Evolutionary conservation across 768 basidiomycete species (phyloP).

Genomic region (Russula virescens): DNA sequence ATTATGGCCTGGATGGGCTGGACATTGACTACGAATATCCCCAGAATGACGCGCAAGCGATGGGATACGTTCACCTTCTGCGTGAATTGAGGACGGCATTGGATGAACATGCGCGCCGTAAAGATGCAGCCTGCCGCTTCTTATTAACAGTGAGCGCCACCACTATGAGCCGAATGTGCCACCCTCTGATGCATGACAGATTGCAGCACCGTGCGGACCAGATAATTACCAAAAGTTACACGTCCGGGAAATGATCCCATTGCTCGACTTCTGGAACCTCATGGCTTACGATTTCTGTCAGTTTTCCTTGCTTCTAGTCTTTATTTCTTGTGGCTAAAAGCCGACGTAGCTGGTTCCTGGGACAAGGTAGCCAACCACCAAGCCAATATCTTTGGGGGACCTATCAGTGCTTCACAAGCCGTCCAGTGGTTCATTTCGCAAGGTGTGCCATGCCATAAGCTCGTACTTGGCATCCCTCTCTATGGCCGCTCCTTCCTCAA

Average conservation of each 20-base stretch:
- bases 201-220: constrained; percentile 90
- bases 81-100: constrained; percentile 67
- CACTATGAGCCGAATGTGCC: background rate
- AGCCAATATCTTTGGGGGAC: constrained; percentile 71
- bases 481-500: constrained; percentile 90
- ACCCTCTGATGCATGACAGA: constrained; percentile 38
- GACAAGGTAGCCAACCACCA: constrained; percentile 71
- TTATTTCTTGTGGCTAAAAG: constrained; percentile 11
- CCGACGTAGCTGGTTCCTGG: constrained; percentile 64
- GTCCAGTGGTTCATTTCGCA: constrained; percentile 63
- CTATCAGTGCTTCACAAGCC: constrained; percentile 56
- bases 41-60: constrained; percentile 65
- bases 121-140: constrained; percentile 57
- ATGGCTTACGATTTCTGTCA: constrained; percentile 88
- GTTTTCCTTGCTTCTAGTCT: constrained; percentile 24
- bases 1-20: constrained; percentile 89
- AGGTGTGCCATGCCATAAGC: constrained; percentile 72
- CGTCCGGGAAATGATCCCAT: constrained; percentile 78
- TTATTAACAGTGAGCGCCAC: constrained; percentile 58
- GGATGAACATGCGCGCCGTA: constrained; percentile 68
- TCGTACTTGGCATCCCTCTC: constrained; percentile 87
- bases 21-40: constrained; percentile 97
- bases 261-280: constrained; percentile 94
- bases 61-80: constrained; percentile 79
- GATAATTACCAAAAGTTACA: constrained; percentile 78